A percentile compares a stretch with the other conserved stretches of the same genome.
Evolutionary conservation across 2,329 filamentous ascomycete genomes (phyloP).

Genomic region (Hymenotorrendiella dingleyae): DNA sequence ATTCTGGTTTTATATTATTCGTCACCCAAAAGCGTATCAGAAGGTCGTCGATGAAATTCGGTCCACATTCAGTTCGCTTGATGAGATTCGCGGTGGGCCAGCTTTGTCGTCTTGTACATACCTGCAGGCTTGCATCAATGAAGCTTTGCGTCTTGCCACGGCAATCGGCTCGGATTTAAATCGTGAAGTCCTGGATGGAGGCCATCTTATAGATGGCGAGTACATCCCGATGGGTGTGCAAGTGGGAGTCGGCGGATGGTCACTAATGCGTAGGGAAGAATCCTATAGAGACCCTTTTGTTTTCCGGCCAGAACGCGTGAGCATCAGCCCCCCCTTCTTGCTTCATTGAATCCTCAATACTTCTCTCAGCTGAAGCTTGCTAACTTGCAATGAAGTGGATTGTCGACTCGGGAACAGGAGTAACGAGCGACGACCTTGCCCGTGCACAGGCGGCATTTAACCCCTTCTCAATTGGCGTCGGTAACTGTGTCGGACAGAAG

Average conservation of each 20-base stretch:
- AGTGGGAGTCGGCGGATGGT: constrained; percentile 38
- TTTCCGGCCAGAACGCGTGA: constrained; percentile 39
- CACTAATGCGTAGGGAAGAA: constrained; percentile 36
- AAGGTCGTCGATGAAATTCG: constrained; percentile 22
- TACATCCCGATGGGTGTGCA: constrained; percentile 34
- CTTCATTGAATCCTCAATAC: no score
- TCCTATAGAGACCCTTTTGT: constrained; percentile 36
- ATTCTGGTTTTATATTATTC: constrained; percentile 33
- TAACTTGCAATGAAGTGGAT: no score
- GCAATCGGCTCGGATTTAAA: constrained; percentile 4
- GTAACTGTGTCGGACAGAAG: constrained; percentile 21
- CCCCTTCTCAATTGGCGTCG: constrained; percentile 22
- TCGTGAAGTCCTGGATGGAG: constrained; percentile 9
- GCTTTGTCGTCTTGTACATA: constrained; percentile 28
- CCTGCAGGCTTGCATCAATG: constrained; percentile 35
- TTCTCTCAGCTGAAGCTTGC: no score
- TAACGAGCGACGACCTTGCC: constrained; percentile 4
- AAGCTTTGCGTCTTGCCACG: constrained; percentile 14
- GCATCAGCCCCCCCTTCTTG: no score
- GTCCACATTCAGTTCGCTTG: neutral
- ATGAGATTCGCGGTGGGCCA: constrained; percentile 8
- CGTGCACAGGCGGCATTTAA: constrained; percentile 13
- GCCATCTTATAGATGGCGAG: constrained; percentile 18
- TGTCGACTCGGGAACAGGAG: constrained; percentile 20
- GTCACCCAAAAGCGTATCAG: constrained; percentile 24